Evolutionary conservation across 495 filamentous ascomycete species (phyloP), one percentile per base, ranked within the genome.

Genomic region (Penicillium manginii): DNA sequence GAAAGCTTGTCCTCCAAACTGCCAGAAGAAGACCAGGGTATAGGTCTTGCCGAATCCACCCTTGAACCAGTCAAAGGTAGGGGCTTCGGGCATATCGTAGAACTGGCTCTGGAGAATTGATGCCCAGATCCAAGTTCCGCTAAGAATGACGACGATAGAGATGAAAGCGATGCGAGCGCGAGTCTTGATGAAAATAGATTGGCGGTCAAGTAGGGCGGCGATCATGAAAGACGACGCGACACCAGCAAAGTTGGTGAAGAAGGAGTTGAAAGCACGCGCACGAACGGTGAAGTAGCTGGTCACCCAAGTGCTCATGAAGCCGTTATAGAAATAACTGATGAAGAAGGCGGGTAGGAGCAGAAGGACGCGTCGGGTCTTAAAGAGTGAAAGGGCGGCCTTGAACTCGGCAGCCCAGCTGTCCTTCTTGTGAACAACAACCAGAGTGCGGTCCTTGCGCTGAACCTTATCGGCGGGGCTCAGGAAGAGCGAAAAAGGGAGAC

Each of bases 241-340:
- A 7, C 70, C 70, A 31, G 70, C 63, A 21, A 73, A 73, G 59
- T 73, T 73, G 60, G 70, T 71, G 64, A 73, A 67, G 63, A 73
- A 73, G 0, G 70, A 73, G 0, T 66, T 69, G 60, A 73, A 73
- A 2, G 70, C 70, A 21, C 70, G 70, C 7, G 70, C 62, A 3
- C 70, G 70, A 14, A 73, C 68, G 32, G 68, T 71, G 63, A 73
- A 73, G 62, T 73, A 73, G 51, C 45, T 57, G 21, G 70, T 73
- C 48, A 73, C 52, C 65, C 65, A 73, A 8, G 70, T 73, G 60
- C 65, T 69, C 19, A 62, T 35, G 62, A 73, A 73, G 47, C 63
- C 70, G 57, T 73, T 73, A 60, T 73, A 73, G 64, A 73, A 73
- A 53, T 73, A 73, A 49, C 70, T 73, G 63, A 73, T 73, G 66